A percentile compares a stretch with the other conserved stretches of the same genome.
phyloP scores from a whole-genome alignment of 495 filamentous ascomycete species.

The Copromyces sp. region DNA sequence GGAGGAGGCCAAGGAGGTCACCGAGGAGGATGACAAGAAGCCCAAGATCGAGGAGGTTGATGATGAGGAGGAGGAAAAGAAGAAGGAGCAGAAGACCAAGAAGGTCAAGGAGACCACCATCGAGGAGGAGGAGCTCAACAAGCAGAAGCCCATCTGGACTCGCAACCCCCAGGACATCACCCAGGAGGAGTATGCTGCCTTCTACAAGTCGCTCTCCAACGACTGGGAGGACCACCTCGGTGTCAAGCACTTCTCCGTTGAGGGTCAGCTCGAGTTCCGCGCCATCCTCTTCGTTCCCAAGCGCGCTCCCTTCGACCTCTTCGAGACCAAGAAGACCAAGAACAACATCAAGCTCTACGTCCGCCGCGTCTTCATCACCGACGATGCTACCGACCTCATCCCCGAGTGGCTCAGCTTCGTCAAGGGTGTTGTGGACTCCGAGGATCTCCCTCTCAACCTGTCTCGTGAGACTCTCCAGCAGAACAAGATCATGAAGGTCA shows the following conservation, averaged over 20 bases:
- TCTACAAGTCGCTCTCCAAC: conserved; percentile 99
- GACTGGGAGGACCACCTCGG: conserved; percentile 99
- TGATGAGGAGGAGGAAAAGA: conserved; percentile 69
- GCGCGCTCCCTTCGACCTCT: conserved; percentile 98
- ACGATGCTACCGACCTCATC: conserved; percentile 97
- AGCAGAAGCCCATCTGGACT: conserved; percentile 99
- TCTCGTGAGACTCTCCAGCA: conserved; percentile 99
- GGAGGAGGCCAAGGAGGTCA: conserved; percentile 75
- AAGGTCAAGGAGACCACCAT: conserved; percentile 98
- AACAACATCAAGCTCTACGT: conserved; percentile 99
- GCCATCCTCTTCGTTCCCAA: conserved; percentile 99
- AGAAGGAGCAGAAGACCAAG: conserved; percentile 94
- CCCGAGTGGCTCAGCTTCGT: conserved; percentile 98
- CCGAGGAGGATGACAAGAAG: conserved; percentile 65
- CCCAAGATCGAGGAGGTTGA: conserved; percentile 74
- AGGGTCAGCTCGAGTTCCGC: conserved; percentile 99
- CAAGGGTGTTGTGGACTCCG: conserved; percentile 99
- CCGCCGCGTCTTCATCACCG: conserved; percentile 99
- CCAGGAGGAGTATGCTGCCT: conserved; percentile 91
- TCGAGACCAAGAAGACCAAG: conserved; percentile 99
- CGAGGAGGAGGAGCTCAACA: conserved; percentile 99
- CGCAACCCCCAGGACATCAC: conserved; percentile 94
- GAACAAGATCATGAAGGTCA: conserved; percentile 99
- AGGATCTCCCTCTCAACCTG: conserved; percentile 97
- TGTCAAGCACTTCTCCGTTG: conserved; percentile 99